Conservation (phyloP, 192 early-diverging fungal genomes). For the Glomus cerebriforme region DNA sequence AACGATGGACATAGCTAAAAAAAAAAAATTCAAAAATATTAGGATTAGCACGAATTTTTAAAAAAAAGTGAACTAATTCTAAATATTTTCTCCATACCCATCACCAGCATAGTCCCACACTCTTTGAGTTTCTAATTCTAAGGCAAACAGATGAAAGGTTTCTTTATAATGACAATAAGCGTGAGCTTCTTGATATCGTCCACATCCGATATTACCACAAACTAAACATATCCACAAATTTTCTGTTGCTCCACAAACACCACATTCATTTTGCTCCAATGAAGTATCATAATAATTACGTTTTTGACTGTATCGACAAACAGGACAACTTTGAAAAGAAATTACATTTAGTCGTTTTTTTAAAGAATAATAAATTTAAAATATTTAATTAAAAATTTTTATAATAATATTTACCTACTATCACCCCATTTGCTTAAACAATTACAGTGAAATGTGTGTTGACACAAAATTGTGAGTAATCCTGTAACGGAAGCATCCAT, state of each 20-base stretch:
- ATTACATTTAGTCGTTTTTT: neutral
- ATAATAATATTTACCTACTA: slow-evolving; percentile 43
- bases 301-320: slow-evolving; percentile 84
- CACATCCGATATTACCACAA: slow-evolving; percentile 95
- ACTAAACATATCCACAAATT: slow-evolving; percentile 97
- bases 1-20: slow-evolving; percentile 79
- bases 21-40: neutral
- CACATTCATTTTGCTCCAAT: slow-evolving; percentile 59
- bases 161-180: slow-evolving; percentile 85
- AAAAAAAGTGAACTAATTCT: neutral
- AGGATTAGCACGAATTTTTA: neutral
- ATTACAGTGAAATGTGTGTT: slow-evolving; percentile 93
- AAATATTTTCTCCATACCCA: slow-evolving; percentile 48
- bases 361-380: neutral
- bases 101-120: slow-evolving; percentile 99
- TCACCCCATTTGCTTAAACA: slow-evolving; percentile 94
- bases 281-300: neutral
- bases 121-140: slow-evolving; percentile 93
- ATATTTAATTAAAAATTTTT: neutral
- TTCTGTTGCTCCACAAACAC: slow-evolving; percentile 70
- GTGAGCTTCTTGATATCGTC: slow-evolving; percentile 87
- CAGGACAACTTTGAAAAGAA: slow-evolving; percentile 70
- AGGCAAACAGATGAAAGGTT: slow-evolving; percentile 83
- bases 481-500: slow-evolving; percentile 91
- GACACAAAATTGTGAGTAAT: slow-evolving; percentile 89